phyloP scores from a whole-genome alignment of 495 filamentous ascomycete species.

The Aspergillus biplanus region DNA sequence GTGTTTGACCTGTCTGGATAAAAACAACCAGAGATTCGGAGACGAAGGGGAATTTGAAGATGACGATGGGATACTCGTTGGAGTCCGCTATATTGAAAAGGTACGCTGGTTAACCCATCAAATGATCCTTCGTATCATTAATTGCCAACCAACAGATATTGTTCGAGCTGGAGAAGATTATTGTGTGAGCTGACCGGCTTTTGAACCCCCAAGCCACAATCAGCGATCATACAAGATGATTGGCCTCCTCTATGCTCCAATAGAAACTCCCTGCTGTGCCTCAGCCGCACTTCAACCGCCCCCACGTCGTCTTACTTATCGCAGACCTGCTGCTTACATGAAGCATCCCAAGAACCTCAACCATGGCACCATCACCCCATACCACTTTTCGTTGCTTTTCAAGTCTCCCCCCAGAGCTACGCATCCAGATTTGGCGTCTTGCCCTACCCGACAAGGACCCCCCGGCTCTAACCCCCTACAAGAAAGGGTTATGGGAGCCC shows the following conservation, averaged over 20 bases:
- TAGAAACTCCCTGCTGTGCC: no score
- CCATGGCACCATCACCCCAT: no score
- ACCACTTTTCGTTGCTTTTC: neutral
- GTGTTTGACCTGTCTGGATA: constrained; percentile 62
- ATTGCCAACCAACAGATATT: neutral
- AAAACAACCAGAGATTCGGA: constrained; percentile 46
- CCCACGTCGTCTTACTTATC: no score
- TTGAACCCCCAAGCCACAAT: no score
- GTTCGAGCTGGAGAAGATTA: neutral
- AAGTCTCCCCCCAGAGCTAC: neutral
- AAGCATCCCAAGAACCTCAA: no score
- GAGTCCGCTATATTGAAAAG: constrained; percentile 55
- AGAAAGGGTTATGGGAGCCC: constrained; percentile 1
- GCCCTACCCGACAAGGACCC: neutral
- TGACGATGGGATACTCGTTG: constrained; percentile 53
- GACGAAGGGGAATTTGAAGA: constrained; percentile 47
- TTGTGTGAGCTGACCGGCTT: neutral
- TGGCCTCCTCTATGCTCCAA: no score
- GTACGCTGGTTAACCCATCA: neutral
- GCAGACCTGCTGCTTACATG: no score
- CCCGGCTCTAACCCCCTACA: neutral
- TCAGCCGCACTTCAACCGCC: no score
- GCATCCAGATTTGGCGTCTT: neutral
- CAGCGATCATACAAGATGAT: no score
- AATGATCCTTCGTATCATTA: neutral